Base-by-base conservation (phyloP, 768 basidiomycete species). In the Russula abietina region DNA sequence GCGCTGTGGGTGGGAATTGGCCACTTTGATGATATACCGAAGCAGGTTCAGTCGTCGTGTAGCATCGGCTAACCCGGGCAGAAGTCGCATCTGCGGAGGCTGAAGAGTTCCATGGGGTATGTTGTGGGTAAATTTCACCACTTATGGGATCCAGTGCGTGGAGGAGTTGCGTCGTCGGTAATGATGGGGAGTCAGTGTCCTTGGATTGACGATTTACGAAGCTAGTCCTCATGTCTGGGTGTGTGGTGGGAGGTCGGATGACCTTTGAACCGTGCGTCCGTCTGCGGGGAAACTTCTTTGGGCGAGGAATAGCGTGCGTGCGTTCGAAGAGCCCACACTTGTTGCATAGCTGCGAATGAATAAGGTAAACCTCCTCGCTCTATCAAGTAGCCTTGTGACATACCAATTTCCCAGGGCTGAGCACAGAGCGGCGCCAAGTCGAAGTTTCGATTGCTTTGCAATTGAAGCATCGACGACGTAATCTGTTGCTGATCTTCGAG, bases 381-480 rank as follows among this genome's bases (percentile, higher is more conserved):
- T 43, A 46, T 2, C 0, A n/a, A 49, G 30, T 33, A 8, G 10
- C 24, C 19, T 19, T 17, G 39, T 55, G 22, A 55, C 52, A 10
- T 38, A 80, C 81, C 66, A 91, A 87, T 82, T 91, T 91, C 28
- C 89, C 89, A 1, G 88, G 86, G 62, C 80, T 85, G 62, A 91
- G 80, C 68, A 87, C 88, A 19, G 83, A 85, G 64, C 89, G 75
- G 32, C 89, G 75, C 89, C 89, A 91, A 33, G 88, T 91, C 55
- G 85, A 86, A 39, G 89, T 91, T 66, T 91, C 89, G 19, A 88
- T 89, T 26, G 88, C 89, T 71, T 85, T 85, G 73, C 89, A 91
- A 72, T 91, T 91, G 81, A 86, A 90, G 72, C 89, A 91, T 52
- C 86, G 76, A 41, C 89, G 75, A 26, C 89, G 80, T 52, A 91